Evolutionary conservation across 441 rosid species (phyloP), one percentile per base, ranked within the genome.

Genomic region (Populus trichocarpa): DNA sequence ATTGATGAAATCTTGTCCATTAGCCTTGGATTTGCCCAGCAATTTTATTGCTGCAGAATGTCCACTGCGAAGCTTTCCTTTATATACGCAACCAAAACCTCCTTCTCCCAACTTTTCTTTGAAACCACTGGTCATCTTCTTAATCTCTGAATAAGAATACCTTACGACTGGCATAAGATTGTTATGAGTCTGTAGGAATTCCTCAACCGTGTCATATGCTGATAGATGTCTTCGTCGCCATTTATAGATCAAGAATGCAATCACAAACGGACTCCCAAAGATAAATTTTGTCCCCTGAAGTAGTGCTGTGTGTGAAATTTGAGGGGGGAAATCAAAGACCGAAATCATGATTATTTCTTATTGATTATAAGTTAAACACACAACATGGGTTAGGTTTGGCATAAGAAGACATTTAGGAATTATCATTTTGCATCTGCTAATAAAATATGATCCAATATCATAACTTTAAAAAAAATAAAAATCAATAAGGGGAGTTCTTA

Each of bases 161-260:
- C 67, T 53, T n/a, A 67, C 8, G 7, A 23, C 3, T 23, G 16
- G 64, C 22, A 46, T 1, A 5, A 14, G 23, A 10, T 42, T 22
- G 9, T 8, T 72, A 4, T 23, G 71, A 46, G 20, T 18, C 7
- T 32, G 80, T 11, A 78, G 59, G 25, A 78, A 78, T 33, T 77
- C 72, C 40, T 77, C 76, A 7, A 66, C 14, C 1, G 8, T 25
- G 2, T 26, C 20, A 8, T 77, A 38, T 71, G 14, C 71, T 5
- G 71, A 71, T 64, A 77, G 18, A 71, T 71, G 80, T 32, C 80
- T 77, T n/a, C 64, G 64, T 23, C 50, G 22, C 75, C 75, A 77
- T 70, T 70, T 70, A 4, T 77, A 70, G 46, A 77, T n/a, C 18
- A 77, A 6, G n/a, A 70, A 28, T 20, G 32, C 70, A 38, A 71